Base-by-base conservation (phyloP, 2,329 filamentous ascomycete species). In the Hymenoscyphus albidus region DNA sequence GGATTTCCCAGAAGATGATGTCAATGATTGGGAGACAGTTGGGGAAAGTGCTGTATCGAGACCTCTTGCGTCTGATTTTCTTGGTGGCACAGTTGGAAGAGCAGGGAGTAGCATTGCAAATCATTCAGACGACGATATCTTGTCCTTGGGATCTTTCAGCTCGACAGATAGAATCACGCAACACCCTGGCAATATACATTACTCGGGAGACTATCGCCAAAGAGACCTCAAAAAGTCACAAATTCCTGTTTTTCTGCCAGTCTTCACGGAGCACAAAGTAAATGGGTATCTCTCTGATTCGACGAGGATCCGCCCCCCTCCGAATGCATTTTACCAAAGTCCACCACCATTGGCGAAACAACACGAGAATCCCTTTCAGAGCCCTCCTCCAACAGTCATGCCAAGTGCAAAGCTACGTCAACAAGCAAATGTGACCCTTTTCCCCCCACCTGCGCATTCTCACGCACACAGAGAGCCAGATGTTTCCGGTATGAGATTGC, bases 11-110 rank as follows among this genome's bases (percentile, higher is more conserved):
- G 63, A 69, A 38, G 70, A 71, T 59, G 67, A 71, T 35, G 56
- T 31, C 6, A 68, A 73, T 57, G 74, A 75, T 61, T 75, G 74
- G 74, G 72, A 74, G 59, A 75, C 74, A 5, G 70, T 75, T 14
- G 70, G 64, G 31, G 71, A 72, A 10, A 74, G 71, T 55, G 63
- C 57, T 12, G 38, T 55, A 31, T 67, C 65, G 14, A 62, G 59
- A n/a, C 51, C 66, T 13, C 48, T 66, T 13, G 59, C 51, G n/a
- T 35, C 56, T 16, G 62, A 55, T 18, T 62, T 67, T 40, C 56
- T 70, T 59, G 68, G 66, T 27, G 67, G 67, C 9, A 61, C 60
- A 32, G 65, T 70, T 32, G 51, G 67, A 7, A 65, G 65, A 59
- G 67, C 73, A 40, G 70, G 70, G 18, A 74, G 72, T 58, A 75